Conservation (phyloP, 2,329 filamentous ascomycete genomes). For the Alternaria postmessia region DNA sequence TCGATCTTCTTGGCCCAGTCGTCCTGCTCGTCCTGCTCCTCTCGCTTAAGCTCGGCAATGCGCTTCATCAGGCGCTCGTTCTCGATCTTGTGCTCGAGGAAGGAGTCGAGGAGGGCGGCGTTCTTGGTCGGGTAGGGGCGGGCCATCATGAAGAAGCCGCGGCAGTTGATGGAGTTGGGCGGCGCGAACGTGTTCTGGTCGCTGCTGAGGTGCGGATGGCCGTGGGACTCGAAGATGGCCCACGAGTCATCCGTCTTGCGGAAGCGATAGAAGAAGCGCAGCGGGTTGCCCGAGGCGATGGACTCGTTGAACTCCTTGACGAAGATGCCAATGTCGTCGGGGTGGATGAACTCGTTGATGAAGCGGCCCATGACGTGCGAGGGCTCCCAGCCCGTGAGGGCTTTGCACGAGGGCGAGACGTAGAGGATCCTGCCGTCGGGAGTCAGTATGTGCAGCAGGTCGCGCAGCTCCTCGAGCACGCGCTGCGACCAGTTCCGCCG, state of each 20-base stretch:
- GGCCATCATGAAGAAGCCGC: slow-evolving; percentile 93
- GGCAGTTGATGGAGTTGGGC: slow-evolving; percentile 71
- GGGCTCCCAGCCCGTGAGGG: slow-evolving; percentile 77
- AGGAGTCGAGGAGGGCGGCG: slow-evolving; percentile 84
- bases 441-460: slow-evolving; percentile 87
- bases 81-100: slow-evolving; percentile 95
- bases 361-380: slow-evolving; percentile 77
- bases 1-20: slow-evolving; percentile 69
- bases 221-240: slow-evolving; percentile 87
- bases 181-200: slow-evolving; percentile 70
- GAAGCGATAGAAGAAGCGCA: slow-evolving; percentile 89
- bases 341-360: slow-evolving; percentile 83
- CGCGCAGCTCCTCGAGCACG: slow-evolving; percentile 87
- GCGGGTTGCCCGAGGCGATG: slow-evolving; percentile 78
- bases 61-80: slow-evolving; percentile 86
- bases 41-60: slow-evolving; percentile 83
- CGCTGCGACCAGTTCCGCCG: slow-evolving; percentile 84
- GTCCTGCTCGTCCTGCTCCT: slow-evolving; percentile 83
- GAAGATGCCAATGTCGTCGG: slow-evolving; percentile 84
- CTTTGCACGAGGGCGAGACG: slow-evolving; percentile 79
- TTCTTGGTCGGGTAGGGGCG: slow-evolving; percentile 90
- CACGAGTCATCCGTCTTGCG: slow-evolving; percentile 76
- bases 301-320: slow-evolving; percentile 88
- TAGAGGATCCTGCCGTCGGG: slow-evolving; percentile 85
- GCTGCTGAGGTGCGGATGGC: slow-evolving; percentile 85